Evolutionary conservation across 1,284 basidiomycete species (phyloP), one percentile per base, ranked within the genome.

Genomic region (Ustilago sp.): DNA sequence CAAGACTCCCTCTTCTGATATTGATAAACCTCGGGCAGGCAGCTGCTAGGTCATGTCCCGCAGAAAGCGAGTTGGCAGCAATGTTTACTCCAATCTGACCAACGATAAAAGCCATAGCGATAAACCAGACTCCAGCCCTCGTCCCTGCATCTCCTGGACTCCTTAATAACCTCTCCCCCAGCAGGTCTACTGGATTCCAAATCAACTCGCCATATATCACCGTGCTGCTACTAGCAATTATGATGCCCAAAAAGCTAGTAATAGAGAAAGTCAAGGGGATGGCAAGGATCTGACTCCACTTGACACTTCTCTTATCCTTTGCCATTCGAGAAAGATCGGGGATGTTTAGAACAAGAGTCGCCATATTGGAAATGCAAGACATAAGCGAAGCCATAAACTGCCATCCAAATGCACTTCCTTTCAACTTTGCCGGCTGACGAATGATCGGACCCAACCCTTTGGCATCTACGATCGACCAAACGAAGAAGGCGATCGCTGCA

Each of bases 31-130:
- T 91, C 63, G 93, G 88, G 64, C 87, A 83, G 7, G 94, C 88
- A 3, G 93, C 91, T 0, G 93, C 94, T 75, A 94, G 87, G 86
- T 95, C 93, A 81, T 93, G 93, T 7, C 94, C 93, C 5, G 93
- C 93, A 41, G 91, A 92, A 76, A 94, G 90, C 4, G 92, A 92
- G 87, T 95, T 95, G 58, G 94, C 93, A 12, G 92, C 92, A 80
- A 94, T 92, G 74, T 87, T 87, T 69, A 87, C 86, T 51, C 85
- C 84, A 23, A 87, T 80, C 87, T 93, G 92, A 8, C 91, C 92
- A 79, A 93, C 89, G 74, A 92, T 90, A 85, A 93, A 93, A 17
- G 91, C 89, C 13, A 77, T 56, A 0, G 80, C 73, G 83, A 94
- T 94, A 88, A 94, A 94, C 88, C 87, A 88, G 8, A 87, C 85